Base-by-base conservation (phyloP, 805 yeast species). In the Ogataea saltuana region DNA sequence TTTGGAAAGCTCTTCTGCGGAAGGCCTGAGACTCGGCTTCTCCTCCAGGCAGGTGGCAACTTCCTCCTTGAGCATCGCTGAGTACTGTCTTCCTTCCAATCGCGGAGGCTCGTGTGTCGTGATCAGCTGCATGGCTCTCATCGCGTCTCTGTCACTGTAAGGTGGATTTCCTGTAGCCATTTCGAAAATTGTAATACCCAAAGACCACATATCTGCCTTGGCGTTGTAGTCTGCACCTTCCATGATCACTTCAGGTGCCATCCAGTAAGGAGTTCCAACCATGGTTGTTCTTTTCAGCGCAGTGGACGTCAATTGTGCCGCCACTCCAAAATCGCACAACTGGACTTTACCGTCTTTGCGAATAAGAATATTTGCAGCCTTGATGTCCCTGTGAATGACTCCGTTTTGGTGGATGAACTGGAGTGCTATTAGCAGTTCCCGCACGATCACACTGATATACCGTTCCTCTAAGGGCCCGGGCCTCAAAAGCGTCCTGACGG, bases 161-260 rank as follows among this genome's bases (percentile, higher is more conserved):
- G 99, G 99, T 4, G 99, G 99, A 55, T 88, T 88, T 0, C 99
- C 98, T 0, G 98, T 90, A 8, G 96, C 95, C 51, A 91, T 83
- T 64, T 93, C 99, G 66, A 82, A 93, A 7, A 89, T 72, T 0
- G 99, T 91, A 48, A 93, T 88, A 12, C 99, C 99, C 36, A 91
- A 64, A 0, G 98, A 90, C 99, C 99, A 93, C 6, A 93, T 87
- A 64, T 93, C 99, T 1, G 96, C 99, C 65, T 84, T 90, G 33
- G 83, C 78, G 62, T 87, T 96, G 70, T 93, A 86, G 7, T 83
- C 76, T 12, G 84, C 85, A 30, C 95, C 95, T 63, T 91, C 97
- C 68, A 87, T 76, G 29, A 91, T 91, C 23, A 91, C 99, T 63
- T 91, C 99, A 0, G 99, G 99, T 0, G 99, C 97, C 99, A 93